Conservation (phyloP, 2,329 filamentous ascomycete species). For the Niveomyces coronatus region DNA sequence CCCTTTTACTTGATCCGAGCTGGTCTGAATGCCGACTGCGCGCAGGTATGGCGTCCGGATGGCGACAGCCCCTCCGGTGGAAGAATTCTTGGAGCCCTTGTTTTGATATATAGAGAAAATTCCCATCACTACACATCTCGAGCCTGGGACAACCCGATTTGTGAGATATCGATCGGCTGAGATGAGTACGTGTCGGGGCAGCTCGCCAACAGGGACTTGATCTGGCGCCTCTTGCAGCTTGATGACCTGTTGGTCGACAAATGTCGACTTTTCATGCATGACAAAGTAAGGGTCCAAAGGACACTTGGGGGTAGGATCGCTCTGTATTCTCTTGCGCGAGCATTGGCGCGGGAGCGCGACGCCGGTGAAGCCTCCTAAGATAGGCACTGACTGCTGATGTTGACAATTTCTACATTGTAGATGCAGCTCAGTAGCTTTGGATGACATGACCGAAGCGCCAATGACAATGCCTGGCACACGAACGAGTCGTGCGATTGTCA, state of each 20-base stretch:
- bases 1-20: slow-evolving; percentile 84
- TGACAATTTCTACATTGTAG: slow-evolving; percentile 85
- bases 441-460: slow-evolving; percentile 90
- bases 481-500: slow-evolving; percentile 88
- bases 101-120: slow-evolving; percentile 97
- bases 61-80: slow-evolving; percentile 70
- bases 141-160: slow-evolving; percentile 90
- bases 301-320: slow-evolving; percentile 64
- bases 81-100: slow-evolving; percentile 71
- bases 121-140: slow-evolving; percentile 88
- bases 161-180: slow-evolving; percentile 94
- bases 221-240: slow-evolving; percentile 97
- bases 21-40: slow-evolving; percentile 83
- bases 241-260: slow-evolving; percentile 96
- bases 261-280: slow-evolving; percentile 83
- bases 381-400: slow-evolving; percentile 56
- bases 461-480: slow-evolving; percentile 96
- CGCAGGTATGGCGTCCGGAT: slow-evolving; percentile 92
- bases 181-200: slow-evolving; percentile 88
- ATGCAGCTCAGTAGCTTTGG: slow-evolving; percentile 78
- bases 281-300: slow-evolving; percentile 95
- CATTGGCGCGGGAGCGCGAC: slow-evolving; percentile 77
- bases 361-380: slow-evolving; percentile 80
- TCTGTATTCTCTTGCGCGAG: slow-evolving; percentile 48
- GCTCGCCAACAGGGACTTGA: slow-evolving; percentile 91